Base-by-base conservation (phyloP, 108 stramenopile genomes). In the Epithemia pelagica region DNA sequence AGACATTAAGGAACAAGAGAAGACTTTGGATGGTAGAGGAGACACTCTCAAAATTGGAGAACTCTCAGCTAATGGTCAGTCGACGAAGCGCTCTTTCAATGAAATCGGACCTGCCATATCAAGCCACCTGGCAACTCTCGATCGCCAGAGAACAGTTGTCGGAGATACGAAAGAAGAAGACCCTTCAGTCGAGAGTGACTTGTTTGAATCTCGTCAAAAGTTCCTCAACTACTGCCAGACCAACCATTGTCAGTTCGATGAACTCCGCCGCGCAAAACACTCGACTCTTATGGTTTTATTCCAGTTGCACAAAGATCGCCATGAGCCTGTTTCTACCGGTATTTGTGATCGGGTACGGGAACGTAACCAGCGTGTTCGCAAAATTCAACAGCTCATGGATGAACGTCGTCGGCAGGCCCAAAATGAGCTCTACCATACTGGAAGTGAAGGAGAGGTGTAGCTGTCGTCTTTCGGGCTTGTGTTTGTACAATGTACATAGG, bases 161-260 rank as follows among this genome's bases (percentile, higher is more conserved):
- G 58, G 67, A 19, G 55, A 73, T 37, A 93, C 91, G 7, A 58
- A 54, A 19, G 96, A 96, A 69, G 69, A 68, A 28, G 96, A 96
- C 67, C 77, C 76, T 22, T 69, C 66, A 10, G 70, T 83, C 27
- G 89, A 92, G 64, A 81, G 73, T 65, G 92, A 93, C 65, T 70
- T 92, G 62, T 88, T 95, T 53, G 97, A 95, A 66, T 89, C 93
- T 3, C 82, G 95, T 25, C 89, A 95, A 68, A 77, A 83, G 19
- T 96, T 98, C 71, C 78, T 95, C 52, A 93, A 95, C 59, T 93
- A 92, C 37, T 98, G 97, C 66, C 90, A 92, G 53, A 85, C 77
- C 0, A 96, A 97, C 62, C 88, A 96, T 77, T 96, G 88, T 70
- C 97, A 98, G 82, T 98, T 97, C 60, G 97, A 98, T 73, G 88